phyloP scores from a whole-genome alignment of 139 green algal species.

The Coelastrella sp. region DNA sequence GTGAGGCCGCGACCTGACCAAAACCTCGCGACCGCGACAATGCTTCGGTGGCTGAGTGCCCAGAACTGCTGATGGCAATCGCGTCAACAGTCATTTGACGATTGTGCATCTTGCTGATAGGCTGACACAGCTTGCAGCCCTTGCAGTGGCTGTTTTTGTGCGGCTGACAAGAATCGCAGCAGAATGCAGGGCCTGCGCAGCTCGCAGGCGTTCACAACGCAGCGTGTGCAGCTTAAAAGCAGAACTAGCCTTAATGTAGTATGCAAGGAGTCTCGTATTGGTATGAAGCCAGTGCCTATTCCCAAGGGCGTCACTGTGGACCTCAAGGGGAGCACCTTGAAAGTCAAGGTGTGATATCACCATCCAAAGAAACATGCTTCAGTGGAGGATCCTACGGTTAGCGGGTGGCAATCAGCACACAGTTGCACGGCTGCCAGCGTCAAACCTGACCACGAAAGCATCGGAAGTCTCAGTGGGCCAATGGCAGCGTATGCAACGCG shows the following conservation, averaged over 20 bases:
- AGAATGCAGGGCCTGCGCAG: slow-evolving; percentile 45
- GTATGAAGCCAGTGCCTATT: slow-evolving; percentile 83
- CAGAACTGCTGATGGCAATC: no score
- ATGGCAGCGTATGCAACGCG: not conserved
- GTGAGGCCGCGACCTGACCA: no score
- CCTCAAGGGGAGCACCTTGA: slow-evolving; percentile 74
- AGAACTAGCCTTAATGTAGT: slow-evolving; percentile 49
- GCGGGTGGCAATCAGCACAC: not conserved
- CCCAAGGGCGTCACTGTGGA: slow-evolving; percentile 86
- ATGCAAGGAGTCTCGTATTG: slow-evolving; percentile 91
- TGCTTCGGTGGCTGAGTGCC: no score
- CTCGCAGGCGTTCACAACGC: slow-evolving; percentile 25
- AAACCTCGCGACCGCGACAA: no score
- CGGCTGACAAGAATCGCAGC: slow-evolving; percentile 16
- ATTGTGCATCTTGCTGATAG: not conserved
- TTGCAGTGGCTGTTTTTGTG: not conserved
- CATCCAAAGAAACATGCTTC: not conserved
- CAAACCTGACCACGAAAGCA: not conserved
- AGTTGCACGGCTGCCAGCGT: not conserved
- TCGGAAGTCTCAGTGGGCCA: not conserved
- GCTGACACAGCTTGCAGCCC: not conserved
- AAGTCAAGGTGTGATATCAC: slow-evolving; percentile 87
- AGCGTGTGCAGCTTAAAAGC: slow-evolving; percentile 26
- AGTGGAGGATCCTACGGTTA: not conserved
- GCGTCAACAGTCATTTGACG: no score